Percentiles rank a stretch among this genome's conserved stretches.
Conservation (phyloP, 2,329 filamentous ascomycete species). For the Ceratocystis papillata region DNA sequence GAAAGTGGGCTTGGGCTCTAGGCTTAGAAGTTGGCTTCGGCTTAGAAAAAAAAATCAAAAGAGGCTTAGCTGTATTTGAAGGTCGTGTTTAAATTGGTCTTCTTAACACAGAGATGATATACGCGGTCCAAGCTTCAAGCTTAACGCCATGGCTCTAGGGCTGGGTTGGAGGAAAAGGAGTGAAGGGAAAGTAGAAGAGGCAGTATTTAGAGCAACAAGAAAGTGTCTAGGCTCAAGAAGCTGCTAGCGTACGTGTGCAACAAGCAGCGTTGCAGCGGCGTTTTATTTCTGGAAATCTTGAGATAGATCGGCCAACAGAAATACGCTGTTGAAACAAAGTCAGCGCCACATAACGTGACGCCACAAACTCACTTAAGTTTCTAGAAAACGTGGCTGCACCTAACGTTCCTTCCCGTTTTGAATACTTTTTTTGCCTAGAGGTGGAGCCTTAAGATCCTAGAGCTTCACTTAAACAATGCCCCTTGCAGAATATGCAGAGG, state of each 20-base stretch:
- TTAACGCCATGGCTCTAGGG: background rate
- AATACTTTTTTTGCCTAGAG: background rate
- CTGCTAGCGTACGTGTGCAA: background rate
- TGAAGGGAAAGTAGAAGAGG: background rate
- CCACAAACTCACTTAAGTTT: background rate
- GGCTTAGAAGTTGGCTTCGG: background rate
- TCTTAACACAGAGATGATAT: background rate
- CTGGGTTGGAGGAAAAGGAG: background rate
- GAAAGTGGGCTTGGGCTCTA: too few relatives aligned
- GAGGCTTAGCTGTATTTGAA: background rate
- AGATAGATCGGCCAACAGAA: slow-evolving; percentile 8
- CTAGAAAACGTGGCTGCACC: slow-evolving; percentile 15
- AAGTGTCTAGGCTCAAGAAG: background rate
- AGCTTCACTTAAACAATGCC: background rate
- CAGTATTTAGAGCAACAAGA: background rate
- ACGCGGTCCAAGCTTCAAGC: slow-evolving; percentile 7
- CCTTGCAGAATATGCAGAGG: background rate
- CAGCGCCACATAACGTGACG: background rate
- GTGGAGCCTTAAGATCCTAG: background rate
- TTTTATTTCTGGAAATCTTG: slow-evolving; percentile 12
- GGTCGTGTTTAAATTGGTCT: background rate
- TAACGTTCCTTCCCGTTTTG: slow-evolving; percentile 12
- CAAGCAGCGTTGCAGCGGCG: slow-evolving; percentile 16
- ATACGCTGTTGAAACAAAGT: background rate
- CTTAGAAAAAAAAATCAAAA: background rate